Conservation (phyloP, 2,329 filamentous ascomycete species). For the Aspergillus oerlinghausenensis region DNA sequence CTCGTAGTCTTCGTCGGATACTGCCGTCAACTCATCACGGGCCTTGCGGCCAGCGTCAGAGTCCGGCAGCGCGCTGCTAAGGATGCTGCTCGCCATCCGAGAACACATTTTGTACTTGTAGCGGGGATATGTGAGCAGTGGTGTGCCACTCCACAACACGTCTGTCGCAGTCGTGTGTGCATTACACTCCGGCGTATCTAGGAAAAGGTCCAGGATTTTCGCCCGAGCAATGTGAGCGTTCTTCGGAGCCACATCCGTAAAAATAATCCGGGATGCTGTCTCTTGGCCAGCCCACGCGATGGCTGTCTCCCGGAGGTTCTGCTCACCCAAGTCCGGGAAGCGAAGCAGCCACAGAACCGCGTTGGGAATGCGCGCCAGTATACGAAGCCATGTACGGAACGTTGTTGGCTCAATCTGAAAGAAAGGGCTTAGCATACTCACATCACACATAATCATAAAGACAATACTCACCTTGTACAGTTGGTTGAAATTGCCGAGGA, state of each 20-base stretch:
- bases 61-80: slow-evolving; percentile 81
- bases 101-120: slow-evolving; percentile 99
- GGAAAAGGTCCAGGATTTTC: slow-evolving; percentile 85
- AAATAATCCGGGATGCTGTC: slow-evolving; percentile 81
- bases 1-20: slow-evolving; percentile 79
- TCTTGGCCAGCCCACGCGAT: slow-evolving; percentile 76
- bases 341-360: slow-evolving; percentile 93
- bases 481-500: slow-evolving; percentile 97
- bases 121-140: slow-evolving; percentile 80
- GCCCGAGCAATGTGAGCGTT: slow-evolving; percentile 89
- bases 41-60: slow-evolving; percentile 61
- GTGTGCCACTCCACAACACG: slow-evolving; percentile 92
- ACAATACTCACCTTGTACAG: slow-evolving; percentile 76
- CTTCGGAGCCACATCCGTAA: slow-evolving; percentile 96
- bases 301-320: slow-evolving; percentile 76
- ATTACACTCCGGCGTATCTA: slow-evolving; percentile 97
- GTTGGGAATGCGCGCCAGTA: slow-evolving; percentile 77
- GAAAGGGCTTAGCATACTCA: neutral
- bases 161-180: slow-evolving; percentile 97
- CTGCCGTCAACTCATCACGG: slow-evolving; percentile 70
- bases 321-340: slow-evolving; percentile 89
- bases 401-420: slow-evolving; percentile 89
- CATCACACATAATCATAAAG: neutral
- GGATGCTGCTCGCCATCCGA: slow-evolving; percentile 92
- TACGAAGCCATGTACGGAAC: slow-evolving; percentile 92